Evolutionary conservation across 495 filamentous ascomycete species (phyloP).

Genomic region (Bacidia gigantensis): DNA sequence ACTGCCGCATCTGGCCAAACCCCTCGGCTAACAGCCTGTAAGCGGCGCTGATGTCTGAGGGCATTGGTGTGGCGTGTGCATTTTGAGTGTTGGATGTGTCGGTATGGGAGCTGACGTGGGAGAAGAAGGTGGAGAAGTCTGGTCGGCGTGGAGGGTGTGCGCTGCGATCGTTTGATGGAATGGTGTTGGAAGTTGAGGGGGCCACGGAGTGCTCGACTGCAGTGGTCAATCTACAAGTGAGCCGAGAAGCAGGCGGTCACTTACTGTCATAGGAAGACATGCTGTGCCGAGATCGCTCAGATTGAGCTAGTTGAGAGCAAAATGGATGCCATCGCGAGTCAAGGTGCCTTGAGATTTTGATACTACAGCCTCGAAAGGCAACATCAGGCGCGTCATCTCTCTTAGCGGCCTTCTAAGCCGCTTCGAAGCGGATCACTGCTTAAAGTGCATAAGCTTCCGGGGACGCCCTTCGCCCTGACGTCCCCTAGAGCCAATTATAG

Average conservation of each 20-base stretch:
- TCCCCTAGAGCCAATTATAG: too few species aligned
- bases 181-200: constrained; percentile 22
- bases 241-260: neutral
- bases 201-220: constrained; percentile 75
- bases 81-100: constrained; percentile 37
- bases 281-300: too few species aligned
- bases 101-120: constrained; percentile 45
- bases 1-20: constrained; percentile 34
- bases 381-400: neutral
- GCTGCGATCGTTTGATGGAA: constrained; percentile 27
- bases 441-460: too few species aligned
- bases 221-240: neutral
- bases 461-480: too few species aligned
- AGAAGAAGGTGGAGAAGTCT: constrained; percentile 81
- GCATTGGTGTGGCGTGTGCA: constrained; percentile 54
- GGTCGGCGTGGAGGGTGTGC: constrained; percentile 44
- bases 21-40: constrained; percentile 49
- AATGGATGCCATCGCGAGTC: too few species aligned
- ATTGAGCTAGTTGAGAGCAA: too few species aligned
- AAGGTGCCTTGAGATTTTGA: too few species aligned
- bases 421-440: constrained; percentile 4
- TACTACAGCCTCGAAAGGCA: neutral
- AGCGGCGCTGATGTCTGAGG: constrained; percentile 53
- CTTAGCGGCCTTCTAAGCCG: constrained; percentile 4
- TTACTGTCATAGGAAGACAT: constrained; percentile 48